Conservation (phyloP, 768 basidiomycete species). For the Tremella fuciformis region DNA sequence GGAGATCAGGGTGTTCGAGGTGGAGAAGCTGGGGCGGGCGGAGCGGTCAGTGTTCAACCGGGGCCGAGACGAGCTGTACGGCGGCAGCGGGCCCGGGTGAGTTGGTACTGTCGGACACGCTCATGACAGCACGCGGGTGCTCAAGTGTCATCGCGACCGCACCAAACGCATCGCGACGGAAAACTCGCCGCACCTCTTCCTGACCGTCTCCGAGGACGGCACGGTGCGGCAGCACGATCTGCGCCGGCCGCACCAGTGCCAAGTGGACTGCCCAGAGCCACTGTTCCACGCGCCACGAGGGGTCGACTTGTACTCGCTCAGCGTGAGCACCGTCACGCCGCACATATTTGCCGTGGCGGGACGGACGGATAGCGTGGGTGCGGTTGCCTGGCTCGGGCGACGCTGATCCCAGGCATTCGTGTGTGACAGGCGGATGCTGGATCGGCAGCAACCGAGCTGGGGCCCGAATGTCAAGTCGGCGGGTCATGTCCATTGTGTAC, state of each 20-base stretch:
- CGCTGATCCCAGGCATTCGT: slow-evolving; percentile 63
- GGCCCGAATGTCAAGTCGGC: slow-evolving; percentile 59
- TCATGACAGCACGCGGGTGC: slow-evolving; percentile 46
- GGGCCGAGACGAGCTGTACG: slow-evolving; percentile 15
- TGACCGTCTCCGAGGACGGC: slow-evolving; percentile 64
- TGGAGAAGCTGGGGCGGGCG: slow-evolving; percentile 55
- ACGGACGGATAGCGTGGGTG: slow-evolving; percentile 70
- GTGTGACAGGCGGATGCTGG: slow-evolving; percentile 74
- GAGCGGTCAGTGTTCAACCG: slow-evolving; percentile 45
- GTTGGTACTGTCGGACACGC: slow-evolving; percentile 6
- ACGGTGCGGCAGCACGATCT: slow-evolving; percentile 84
- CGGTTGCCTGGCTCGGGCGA: slow-evolving; percentile 18
- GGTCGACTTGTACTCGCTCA: slow-evolving; percentile 68
- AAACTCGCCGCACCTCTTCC: slow-evolving; percentile 38
- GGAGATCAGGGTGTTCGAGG: slow-evolving; percentile 75
- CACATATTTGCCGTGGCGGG: slow-evolving; percentile 84
- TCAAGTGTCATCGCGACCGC: slow-evolving; percentile 67
- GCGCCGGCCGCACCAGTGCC: slow-evolving; percentile 67
- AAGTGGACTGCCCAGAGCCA: slow-evolving; percentile 64
- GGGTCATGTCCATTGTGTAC: slow-evolving; percentile 71
- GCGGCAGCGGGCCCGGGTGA: slow-evolving; percentile 36
- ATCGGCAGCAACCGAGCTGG: slow-evolving; percentile 68
- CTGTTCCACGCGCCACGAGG: slow-evolving; percentile 60
- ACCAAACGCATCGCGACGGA: slow-evolving; percentile 72
- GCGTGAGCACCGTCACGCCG: slow-evolving; percentile 73